phyloP scores from a whole-genome alignment of 148 eudicot species.

The Chenopodium album region DNA sequence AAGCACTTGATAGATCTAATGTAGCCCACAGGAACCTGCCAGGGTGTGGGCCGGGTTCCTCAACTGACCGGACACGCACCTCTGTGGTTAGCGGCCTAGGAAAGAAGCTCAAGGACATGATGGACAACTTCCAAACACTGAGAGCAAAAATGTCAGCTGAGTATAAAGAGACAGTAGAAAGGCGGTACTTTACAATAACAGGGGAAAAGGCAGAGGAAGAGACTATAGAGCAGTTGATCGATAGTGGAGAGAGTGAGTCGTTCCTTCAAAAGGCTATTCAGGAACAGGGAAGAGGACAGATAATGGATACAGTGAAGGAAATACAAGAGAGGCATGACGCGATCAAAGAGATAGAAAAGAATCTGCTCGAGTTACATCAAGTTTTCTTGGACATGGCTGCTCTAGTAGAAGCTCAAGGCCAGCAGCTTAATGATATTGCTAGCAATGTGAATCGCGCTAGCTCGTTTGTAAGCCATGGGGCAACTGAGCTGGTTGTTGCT shows the following conservation, averaged over 20 bases:
- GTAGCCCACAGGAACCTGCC: conserved; percentile 51
- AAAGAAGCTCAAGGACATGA: conserved; percentile 61
- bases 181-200: conserved; percentile 71
- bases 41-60: conserved; percentile 73
- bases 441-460: conserved; percentile 64
- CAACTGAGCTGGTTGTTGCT: conserved; percentile 51
- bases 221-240: conserved; percentile 57
- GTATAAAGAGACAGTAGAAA: conserved; percentile 68
- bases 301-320: conserved; percentile 75
- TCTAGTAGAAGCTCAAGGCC: conserved; percentile 79
- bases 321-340: conserved; percentile 79
- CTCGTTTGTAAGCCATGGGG: conserved; percentile 62
- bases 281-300: conserved; percentile 73
- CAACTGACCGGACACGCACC: conserved; percentile 61
- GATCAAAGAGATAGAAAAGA: conserved; percentile 68
- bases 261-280: conserved; percentile 78
- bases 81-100: conserved; percentile 68
- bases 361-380: conserved; percentile 68
- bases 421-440: conserved; percentile 69
- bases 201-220: conserved; percentile 73
- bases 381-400: conserved; percentile 84
- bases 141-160: conserved; percentile 60
- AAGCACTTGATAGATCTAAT: conserved; percentile 59
- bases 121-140: conserved; percentile 66
- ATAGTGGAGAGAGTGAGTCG: conserved; percentile 66